phyloP scores from a whole-genome alignment of 139 green algal genomes.

The Raphidocelis subcapitata region DNA sequence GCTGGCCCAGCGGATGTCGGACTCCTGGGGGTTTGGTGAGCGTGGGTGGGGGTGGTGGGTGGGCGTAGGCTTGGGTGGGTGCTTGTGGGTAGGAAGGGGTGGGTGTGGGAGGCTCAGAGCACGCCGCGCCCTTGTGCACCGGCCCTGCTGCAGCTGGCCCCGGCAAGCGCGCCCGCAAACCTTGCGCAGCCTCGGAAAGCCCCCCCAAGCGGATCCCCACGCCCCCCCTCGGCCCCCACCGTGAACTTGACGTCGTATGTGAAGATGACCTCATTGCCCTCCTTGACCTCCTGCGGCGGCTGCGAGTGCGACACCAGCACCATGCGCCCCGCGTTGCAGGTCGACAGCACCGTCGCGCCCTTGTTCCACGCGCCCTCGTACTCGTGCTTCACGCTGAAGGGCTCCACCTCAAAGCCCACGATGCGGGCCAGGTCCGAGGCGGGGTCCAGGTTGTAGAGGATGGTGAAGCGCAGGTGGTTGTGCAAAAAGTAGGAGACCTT shows the following conservation, averaged over 20 bases:
- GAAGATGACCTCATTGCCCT: slow-evolving; percentile 93
- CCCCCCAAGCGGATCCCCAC: not conserved
- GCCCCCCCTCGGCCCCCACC: slow-evolving; percentile 36
- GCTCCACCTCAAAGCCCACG: slow-evolving; percentile 98
- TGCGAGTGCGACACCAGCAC: slow-evolving; percentile 78
- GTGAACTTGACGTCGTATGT: slow-evolving; percentile 95
- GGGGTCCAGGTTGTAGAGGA: slow-evolving; percentile 93
- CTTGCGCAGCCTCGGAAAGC: too few relatives aligned
- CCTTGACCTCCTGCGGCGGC: slow-evolving; percentile 74
- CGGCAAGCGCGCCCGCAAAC: too few relatives aligned
- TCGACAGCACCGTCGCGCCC: slow-evolving; percentile 70
- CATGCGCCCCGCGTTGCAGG: slow-evolving; percentile 84
- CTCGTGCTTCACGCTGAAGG: slow-evolving; percentile 88
- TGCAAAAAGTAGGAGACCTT: slow-evolving; percentile 84
- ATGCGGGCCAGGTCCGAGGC: slow-evolving; percentile 75
- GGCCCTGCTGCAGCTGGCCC: too few relatives aligned
- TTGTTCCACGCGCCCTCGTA: slow-evolving; percentile 82
- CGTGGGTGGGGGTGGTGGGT: too few relatives aligned
- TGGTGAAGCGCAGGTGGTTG: slow-evolving; percentile 97
- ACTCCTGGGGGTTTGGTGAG: too few relatives aligned
- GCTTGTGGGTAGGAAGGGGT: too few relatives aligned
- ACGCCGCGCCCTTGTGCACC: too few relatives aligned
- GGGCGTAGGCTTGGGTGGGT: too few relatives aligned
- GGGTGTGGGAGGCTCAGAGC: too few relatives aligned
- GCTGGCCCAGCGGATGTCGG: slow-evolving; percentile 93